Base-by-base conservation (phyloP, 163 green algal species). In the Volvox carteri region DNA sequence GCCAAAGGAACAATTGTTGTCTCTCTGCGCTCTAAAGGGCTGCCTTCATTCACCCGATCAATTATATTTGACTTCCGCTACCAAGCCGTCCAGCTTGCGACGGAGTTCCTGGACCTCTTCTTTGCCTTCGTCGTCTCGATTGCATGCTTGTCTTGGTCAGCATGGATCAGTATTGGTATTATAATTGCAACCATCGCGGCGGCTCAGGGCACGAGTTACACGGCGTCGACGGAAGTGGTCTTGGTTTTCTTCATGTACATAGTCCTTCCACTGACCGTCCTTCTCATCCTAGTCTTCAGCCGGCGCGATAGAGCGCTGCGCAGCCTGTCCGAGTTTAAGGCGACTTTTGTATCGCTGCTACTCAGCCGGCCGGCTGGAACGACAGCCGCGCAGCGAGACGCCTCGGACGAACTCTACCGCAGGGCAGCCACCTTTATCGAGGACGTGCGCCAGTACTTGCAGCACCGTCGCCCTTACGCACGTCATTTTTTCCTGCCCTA, bases 401-500 rank as follows among this genome's bases (percentile, higher is more conserved):
- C 72, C 0, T 78, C 54, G 0, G 84, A 84, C 19, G 84, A 89
- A 21, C 48, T 91, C 8, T 80, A 86, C 25, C 65, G 78, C 18
- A 75, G 35, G 2, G 46, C 58, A 11, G 60, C 80, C 4, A 65
- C 68, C 4, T 80, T 88, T n/a, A 54, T 91, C 39, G 78, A 91
- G 6, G 58, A 91, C 73, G 54, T 89, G 25, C 80, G 73, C 37
- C 60, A 87, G 28, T 92, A 92, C 42, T 56, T 92, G 54, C 83
- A 90, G 42, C 89, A 92, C 42, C 84, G 84, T 4, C 77, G 89
- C 19, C 89, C 89, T 37, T 92, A 92, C 65, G 84, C 89, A 14
- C 89, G 89, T 1, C 89, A 92, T 54, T 92, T 92, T 68, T 92
- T 79, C 77, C 50, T 90, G 52, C 89, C 89, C 6, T 90, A 88